A percentile compares a stretch with the other conserved stretches of the same genome.
Evolutionary conservation across 2,329 filamentous ascomycete species (phyloP).

Genomic region (Colletotrichum coccodes): DNA sequence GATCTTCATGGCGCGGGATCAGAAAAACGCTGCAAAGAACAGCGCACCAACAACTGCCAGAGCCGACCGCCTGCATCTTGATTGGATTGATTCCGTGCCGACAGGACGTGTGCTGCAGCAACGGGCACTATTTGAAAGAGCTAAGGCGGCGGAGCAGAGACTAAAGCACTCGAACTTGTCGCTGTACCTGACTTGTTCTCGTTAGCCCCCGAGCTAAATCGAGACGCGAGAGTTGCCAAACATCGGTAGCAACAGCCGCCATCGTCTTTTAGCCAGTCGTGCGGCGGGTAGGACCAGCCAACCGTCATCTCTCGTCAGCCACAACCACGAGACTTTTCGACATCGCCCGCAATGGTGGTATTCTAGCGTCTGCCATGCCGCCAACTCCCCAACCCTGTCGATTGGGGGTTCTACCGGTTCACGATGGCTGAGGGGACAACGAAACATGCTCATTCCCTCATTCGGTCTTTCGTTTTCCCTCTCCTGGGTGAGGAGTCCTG

Average conservation of each 20-base stretch:
- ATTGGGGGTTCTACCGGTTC: background rate
- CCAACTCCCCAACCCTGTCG: background rate
- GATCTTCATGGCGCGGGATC: background rate
- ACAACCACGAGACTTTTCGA: slow-evolving; percentile 22
- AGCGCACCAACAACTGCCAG: background rate
- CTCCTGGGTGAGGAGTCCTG: background rate
- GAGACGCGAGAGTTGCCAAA: background rate
- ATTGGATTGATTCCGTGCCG: background rate
- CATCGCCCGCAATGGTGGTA: slow-evolving; percentile 10
- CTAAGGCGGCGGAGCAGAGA: background rate
- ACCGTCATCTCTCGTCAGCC: slow-evolving; percentile 21
- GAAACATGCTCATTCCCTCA: background rate
- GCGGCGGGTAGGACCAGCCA: slow-evolving; percentile 20
- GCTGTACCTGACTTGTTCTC: background rate
- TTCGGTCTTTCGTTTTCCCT: background rate
- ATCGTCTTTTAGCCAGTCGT: background rate
- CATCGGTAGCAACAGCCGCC: background rate
- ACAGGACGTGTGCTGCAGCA: slow-evolving; percentile 5
- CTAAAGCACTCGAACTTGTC: background rate
- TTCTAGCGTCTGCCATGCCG: slow-evolving; percentile 14
- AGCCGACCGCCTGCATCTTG: background rate
- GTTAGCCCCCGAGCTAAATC: background rate
- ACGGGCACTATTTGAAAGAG: background rate
- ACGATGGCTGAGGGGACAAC: background rate
- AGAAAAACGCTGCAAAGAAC: background rate